Evolutionary conservation across 23 red algal genomes (phyloP).

Genomic region (Gracilaria gracilis): DNA sequence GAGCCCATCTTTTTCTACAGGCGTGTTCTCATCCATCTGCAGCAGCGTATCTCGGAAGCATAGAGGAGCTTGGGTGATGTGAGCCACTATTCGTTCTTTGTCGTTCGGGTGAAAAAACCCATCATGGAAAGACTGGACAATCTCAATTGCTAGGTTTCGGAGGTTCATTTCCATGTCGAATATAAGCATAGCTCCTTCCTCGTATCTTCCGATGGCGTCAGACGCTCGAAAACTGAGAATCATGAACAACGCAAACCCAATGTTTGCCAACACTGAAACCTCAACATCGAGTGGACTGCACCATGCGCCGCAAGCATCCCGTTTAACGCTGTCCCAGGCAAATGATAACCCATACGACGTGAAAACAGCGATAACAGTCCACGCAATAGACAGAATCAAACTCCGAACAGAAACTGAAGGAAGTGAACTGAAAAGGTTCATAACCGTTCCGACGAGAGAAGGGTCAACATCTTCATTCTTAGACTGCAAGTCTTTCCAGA

Average conservation of each 20-base stretch:
- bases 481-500: background rate
- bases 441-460: background rate
- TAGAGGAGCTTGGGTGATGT: conserved; percentile 28
- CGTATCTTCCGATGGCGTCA: conserved; percentile 45
- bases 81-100: conserved; percentile 54
- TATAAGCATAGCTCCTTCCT: conserved; percentile 48
- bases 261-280: conserved; percentile 29
- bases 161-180: conserved; percentile 46
- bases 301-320: conserved; percentile 18
- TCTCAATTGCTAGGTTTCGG: conserved; percentile 33
- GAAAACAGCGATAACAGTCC: conserved; percentile 30
- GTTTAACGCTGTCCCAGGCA: background rate
- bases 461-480: conserved; percentile 8
- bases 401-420: conserved; percentile 10
- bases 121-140: conserved; percentile 20
- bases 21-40: background rate
- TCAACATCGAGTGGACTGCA: conserved; percentile 59
- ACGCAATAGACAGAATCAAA: background rate
- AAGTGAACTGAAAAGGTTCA: background rate
- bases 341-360: conserved; percentile 8
- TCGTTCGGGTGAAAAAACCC: conserved; percentile 29
- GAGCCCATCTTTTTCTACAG: conserved; percentile 8
- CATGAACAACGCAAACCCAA: conserved; percentile 61
- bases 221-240: conserved; percentile 59
- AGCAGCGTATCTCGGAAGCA: conserved; percentile 35